Base-by-base conservation (phyloP, 768 basidiomycete genomes). In the Flagelloscypha sp. region DNA sequence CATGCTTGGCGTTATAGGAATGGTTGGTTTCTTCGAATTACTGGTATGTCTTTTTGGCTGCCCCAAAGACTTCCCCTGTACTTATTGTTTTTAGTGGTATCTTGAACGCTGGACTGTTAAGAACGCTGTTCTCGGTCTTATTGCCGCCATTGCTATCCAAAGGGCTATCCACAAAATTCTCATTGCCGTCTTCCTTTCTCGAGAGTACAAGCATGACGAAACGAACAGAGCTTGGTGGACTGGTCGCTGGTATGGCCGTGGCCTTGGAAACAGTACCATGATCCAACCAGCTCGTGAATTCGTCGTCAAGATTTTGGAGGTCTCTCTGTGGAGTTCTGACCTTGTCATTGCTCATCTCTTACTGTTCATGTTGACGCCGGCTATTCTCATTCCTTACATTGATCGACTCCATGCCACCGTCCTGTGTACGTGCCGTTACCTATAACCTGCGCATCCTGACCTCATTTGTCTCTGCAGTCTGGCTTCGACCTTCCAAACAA, bases 191-290 rank as follows among this genome's bases (percentile, higher is more conserved):
- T 90, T 93, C 75, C 66, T 98, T 24, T 84, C 92, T 25, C 84
- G 95, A 44, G 95, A 99, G 60, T 95, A 95, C 74, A 99, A 99
- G 65, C 92, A 98, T 55, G 95, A 99, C 55, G 93, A 98, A 61
- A 93, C 89, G 23, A 98, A 98, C 63, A 73, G 89, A 18, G 93
- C 93, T 6, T 99, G 94, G 94, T 99, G 95, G 95, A 94, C 93
- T 21, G 93, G 92, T 30, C 70, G 80, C 53, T 97, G 95, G 95
- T 94, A 92, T 56, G 93, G 93, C 27, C 81, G 92, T 33, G 90
- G 90, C 4, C 72, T 99, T 17, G 93, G 94, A 27, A 52, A 75
- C 4, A 82, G 89, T 55, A 90, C 83, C 27, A 86, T 94, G 78
- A 92, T 89, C n/a, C 95, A 98, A 55, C 94, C 94, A 34, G 89